These are phyloP conservation scores for Fraxinus excelsior DNA, from an alignment of 257 asterid genomes.

Conservation along the genomic window DNA sequence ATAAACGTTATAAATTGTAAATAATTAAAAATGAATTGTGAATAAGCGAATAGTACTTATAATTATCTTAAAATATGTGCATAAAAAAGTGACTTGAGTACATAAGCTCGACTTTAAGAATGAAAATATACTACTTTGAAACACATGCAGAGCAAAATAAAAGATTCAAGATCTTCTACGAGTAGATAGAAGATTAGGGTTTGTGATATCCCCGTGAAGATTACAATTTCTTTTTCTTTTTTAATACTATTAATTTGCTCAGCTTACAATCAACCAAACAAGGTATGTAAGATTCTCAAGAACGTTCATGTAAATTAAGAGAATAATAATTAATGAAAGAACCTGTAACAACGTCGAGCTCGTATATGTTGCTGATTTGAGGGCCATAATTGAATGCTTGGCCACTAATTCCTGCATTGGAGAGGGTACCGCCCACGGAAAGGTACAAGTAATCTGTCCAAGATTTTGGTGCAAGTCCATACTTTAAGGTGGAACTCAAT, in stretches of 20 bases:
- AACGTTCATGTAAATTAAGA: not conserved
- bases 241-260: no score
- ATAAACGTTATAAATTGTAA: no score
- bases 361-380: slow-evolving; percentile 69
- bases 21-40: no score
- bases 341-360: slow-evolving; percentile 88
- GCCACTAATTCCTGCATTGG: slow-evolving; percentile 87
- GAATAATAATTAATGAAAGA: not conserved
- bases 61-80: no score
- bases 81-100: no score
- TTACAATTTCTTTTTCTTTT: no score
- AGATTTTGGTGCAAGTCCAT: slow-evolving; percentile 80
- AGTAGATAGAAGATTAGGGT: not conserved
- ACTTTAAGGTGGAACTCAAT: slow-evolving; percentile 49
- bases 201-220: not conserved
- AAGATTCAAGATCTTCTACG: not conserved
- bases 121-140: not conserved
- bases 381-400: slow-evolving; percentile 89
- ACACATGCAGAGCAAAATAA: not conserved
- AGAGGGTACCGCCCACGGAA: slow-evolving; percentile 81
- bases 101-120: not conserved
- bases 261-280: not conserved
- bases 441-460: slow-evolving; percentile 94
- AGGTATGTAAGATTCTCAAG: not conserved
- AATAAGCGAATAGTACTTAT: no score